Evolutionary conservation across 768 basidiomycete genomes (phyloP), one percentile per base, ranked within the genome.

Genomic region (Hebeloma cylindrosporum): DNA sequence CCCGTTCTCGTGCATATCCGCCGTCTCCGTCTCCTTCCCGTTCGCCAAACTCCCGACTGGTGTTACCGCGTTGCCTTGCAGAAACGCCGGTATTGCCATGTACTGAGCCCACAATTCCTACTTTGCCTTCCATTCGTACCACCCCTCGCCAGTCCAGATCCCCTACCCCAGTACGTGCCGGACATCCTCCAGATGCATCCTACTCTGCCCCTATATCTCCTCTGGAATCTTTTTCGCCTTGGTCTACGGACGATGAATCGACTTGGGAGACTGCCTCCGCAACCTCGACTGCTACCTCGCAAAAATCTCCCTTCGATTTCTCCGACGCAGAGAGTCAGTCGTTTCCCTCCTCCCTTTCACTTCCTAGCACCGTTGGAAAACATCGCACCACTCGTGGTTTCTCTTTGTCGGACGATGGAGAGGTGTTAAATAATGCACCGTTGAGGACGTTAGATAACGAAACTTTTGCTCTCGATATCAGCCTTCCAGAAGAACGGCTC

Each of bases 241-340:
- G 82, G 81, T 79, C 83, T 11, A 85, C 83, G 2, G 86, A 88
- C 45, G 87, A 86, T 52, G 85, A 88, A 45, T 87, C 82, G 5
- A 76, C 75, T 27, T 88, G 85, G 83, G 86, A 88, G 49, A 79
- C 83, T 2, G 80, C 78, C 23, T 88, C 86, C 13, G 71, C 68
- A 10, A 74, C 77, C 1, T 84, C 83, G 3, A 75, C 80, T 7
- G 70, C 77, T 7, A 83, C 84, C 11, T 79, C 79, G 8, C 78
- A 78, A 3, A 77, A 82, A 6, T 72, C 72, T 11, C 67, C 52
- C 8, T 58, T 52, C 45, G 61, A 52, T 18, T 40, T 52, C 30
- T 39, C 39, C 40, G 58, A 56, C 16, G 45, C 40, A 31, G 47
- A 52, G 27, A 45, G 43, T n/a, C 28, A 39, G 22, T 32, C 44